Evolutionary conservation across 495 filamentous ascomycete genomes (phyloP), one percentile per base, ranked within the genome.

Genomic region (Schizothecium vesticola): DNA sequence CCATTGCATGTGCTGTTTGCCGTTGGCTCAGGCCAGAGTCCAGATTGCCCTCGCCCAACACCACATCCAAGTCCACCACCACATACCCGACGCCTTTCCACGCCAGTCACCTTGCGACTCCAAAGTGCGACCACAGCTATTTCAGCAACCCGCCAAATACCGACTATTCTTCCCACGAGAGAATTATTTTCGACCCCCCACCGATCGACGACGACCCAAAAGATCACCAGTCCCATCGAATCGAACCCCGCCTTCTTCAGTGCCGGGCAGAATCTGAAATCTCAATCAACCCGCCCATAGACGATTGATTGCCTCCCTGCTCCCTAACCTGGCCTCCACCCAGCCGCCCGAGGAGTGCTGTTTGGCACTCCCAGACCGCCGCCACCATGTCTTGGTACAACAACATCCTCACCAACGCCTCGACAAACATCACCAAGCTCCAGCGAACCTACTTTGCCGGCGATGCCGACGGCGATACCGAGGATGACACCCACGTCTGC

Each of bases 401-500:
- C 65, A 86, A 87, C 76, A 83, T 93, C 73, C 87, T 96, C 76
- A 91, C 91, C 56, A 90, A 86, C 68, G 89, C 93, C 12, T 91
- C 92, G 65, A 89, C 89, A 36, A 87, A 89, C 70, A 92, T 96
- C 78, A 90, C 86, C 77, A 90, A 89, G 71, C 86, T 97, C 70
- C 91, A 92, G 67, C 88, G 89, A 43, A 89, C 88, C 31, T 89
- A 95, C 77, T 89, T 93, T 65, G 80, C 85, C 66, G 85, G 88
- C 73, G 94, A 96, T 77, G 85, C 88, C 66, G 94, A 97, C 80
- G 91, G 91, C 69, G 94, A 97, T 74, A 95, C 92, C 67, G 93
- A 96, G 80, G 93, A 97, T 80, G 91, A 95, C 82, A 94, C 93
- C 1, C 93, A 97, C 80, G 89, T 99, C 75, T 94, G 92, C 80